These are phyloP conservation scores for Moesziomyces parantarcticus DNA, from an alignment of 1,284 basidiomycete genomes.

Conservation along the genomic window DNA sequence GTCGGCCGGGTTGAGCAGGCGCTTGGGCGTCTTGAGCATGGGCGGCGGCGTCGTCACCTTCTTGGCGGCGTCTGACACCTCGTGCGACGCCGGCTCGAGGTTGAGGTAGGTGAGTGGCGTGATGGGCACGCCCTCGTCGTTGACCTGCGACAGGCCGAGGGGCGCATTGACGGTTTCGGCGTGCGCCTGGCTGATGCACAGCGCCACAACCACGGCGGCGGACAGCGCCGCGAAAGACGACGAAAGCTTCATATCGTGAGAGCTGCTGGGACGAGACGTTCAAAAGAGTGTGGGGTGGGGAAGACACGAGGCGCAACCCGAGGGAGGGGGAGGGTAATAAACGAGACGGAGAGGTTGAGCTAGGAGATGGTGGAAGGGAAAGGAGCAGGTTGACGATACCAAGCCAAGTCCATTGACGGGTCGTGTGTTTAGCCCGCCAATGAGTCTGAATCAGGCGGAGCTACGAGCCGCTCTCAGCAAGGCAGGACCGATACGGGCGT, in stretches of 20 bases:
- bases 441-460: too few relatives aligned
- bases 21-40: slow-evolving; percentile 17
- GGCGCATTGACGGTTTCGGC: slow-evolving; percentile 37
- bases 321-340: background rate
- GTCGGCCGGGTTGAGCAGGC: slow-evolving; percentile 13
- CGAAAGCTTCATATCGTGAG: slow-evolving; percentile 42
- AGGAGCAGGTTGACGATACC: background rate
- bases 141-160: slow-evolving; percentile 36
- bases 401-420: too few relatives aligned
- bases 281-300: slow-evolving; percentile 27
- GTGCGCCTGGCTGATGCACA: slow-evolving; percentile 35
- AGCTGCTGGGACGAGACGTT: slow-evolving; percentile 4
- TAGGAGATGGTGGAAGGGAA: slow-evolving; percentile 11
- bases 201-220: slow-evolving; percentile 28
- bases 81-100: slow-evolving; percentile 27
- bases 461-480: too few relatives aligned
- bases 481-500: too few relatives aligned
- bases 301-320: background rate
- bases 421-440: too few relatives aligned
- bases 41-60: slow-evolving; percentile 40
- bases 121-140: slow-evolving; percentile 34
- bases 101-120: slow-evolving; percentile 46
- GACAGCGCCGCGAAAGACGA: slow-evolving; percentile 36
- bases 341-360: slow-evolving; percentile 1
- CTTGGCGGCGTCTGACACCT: slow-evolving; percentile 33